phyloP scores from a whole-genome alignment of 371 early-diverging fungal species.

The Lichtheimia corymbifera region DNA sequence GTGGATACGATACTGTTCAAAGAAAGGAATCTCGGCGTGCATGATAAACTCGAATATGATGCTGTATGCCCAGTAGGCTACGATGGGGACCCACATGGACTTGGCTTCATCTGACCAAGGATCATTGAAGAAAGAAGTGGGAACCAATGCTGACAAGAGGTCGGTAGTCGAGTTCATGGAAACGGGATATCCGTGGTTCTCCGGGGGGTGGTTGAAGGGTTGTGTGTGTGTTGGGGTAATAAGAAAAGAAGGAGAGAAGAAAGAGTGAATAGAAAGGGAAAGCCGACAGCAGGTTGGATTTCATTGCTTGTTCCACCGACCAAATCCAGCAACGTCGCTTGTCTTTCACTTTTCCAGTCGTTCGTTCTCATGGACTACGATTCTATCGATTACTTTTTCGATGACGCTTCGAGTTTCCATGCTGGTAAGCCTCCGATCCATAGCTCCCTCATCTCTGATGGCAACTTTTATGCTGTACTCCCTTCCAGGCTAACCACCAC shows the following conservation, averaged over 20 bases:
- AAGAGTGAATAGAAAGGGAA: neutral
- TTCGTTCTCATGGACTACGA: conserved; percentile 22
- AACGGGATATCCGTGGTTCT: too few relatives aligned
- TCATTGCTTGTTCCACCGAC: neutral
- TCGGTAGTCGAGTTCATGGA: too few relatives aligned
- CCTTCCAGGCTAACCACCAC: too few relatives aligned
- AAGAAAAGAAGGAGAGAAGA: neutral
- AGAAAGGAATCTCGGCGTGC: conserved; percentile 54
- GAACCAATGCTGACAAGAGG: too few relatives aligned
- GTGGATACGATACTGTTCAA: conserved; percentile 76
- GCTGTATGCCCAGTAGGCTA: conserved; percentile 73
- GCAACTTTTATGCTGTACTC: neutral
- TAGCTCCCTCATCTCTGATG: too few relatives aligned
- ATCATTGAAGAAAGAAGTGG: conserved; percentile 9
- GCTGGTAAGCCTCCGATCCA: conserved; percentile 34
- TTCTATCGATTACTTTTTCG: conserved; percentile 48
- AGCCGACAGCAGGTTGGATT: neutral
- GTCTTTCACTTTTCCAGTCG: conserved; percentile 8
- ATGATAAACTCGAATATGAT: conserved; percentile 64
- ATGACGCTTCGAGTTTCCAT: conserved; percentile 46
- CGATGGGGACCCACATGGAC: conserved; percentile 62
- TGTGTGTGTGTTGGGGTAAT: too few relatives aligned
- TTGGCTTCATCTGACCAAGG: conserved; percentile 59
- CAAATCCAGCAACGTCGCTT: conserved; percentile 3
- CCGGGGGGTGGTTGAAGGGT: too few relatives aligned